Conservation (phyloP, 164 flowering plant genomes). For the Vitis labrusca region DNA sequence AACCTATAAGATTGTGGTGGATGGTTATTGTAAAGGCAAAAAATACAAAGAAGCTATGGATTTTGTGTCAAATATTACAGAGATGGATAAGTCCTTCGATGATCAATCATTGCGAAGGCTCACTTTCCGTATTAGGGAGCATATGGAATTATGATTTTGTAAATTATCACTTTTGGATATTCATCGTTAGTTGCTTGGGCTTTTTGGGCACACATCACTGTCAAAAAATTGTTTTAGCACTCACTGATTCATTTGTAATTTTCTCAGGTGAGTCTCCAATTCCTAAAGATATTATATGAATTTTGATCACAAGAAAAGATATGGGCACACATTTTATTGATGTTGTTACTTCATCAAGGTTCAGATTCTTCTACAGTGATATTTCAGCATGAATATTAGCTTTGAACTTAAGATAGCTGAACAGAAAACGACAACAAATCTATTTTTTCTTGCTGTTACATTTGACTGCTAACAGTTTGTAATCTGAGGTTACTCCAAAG, state of each 20-base stretch:
- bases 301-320: not conserved
- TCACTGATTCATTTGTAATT: not conserved
- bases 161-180: not conserved
- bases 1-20: constrained; percentile 76
- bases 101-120: constrained; percentile 49
- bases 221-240: not conserved
- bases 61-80: constrained; percentile 55
- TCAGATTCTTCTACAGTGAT: not conserved
- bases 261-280: not conserved
- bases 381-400: not conserved
- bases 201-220: not conserved
- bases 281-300: not conserved
- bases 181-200: not conserved
- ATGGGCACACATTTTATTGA: not conserved
- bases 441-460: too few species aligned
- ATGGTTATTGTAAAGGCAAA: constrained; percentile 72
- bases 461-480: too few species aligned
- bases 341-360: not conserved
- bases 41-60: constrained; percentile 65
- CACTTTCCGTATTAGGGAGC: constrained; percentile 41
- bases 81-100: constrained; percentile 44
- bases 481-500: too few species aligned
- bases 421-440: too few species aligned
- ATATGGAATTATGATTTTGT: constrained; percentile 15
- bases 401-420: too few species aligned